phyloP scores from a whole-genome alignment of 1,284 basidiomycete species.

The Blastosporella zonata region DNA sequence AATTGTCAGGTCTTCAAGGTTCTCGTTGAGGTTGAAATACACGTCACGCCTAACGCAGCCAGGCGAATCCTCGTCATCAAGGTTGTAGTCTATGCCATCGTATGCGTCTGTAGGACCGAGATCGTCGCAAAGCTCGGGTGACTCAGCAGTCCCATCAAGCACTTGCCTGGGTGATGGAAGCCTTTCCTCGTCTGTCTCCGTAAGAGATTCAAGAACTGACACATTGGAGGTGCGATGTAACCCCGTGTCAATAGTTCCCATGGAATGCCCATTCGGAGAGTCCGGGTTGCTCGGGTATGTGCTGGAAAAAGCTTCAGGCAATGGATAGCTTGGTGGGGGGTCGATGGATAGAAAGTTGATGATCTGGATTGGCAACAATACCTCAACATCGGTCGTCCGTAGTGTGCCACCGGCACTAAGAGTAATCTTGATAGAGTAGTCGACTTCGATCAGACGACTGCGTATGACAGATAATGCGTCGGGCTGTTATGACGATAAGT shows the following conservation, averaged over 20 bases:
- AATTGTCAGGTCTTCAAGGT: constrained; percentile 25
- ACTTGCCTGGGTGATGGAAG: constrained; percentile 1
- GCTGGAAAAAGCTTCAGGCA: not conserved
- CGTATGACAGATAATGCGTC: constrained; percentile 77
- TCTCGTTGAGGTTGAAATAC: constrained; percentile 2
- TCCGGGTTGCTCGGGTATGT: not conserved
- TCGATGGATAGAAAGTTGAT: constrained; percentile 82
- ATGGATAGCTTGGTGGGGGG: constrained; percentile 51
- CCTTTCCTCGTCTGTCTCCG: constrained; percentile 11
- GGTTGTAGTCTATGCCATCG: constrained; percentile 6
- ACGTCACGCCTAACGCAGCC: constrained; percentile 14
- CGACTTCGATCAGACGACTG: constrained; percentile 76
- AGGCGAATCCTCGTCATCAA: constrained; percentile 6
- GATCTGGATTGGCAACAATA: constrained; percentile 70
- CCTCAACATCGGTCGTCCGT: constrained; percentile 62
- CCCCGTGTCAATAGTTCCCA: not conserved
- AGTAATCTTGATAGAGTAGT: constrained; percentile 73
- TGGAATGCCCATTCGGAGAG: not conserved
- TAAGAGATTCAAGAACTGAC: constrained; percentile 7
- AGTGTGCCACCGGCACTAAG: constrained; percentile 60
- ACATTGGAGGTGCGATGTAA: no score
- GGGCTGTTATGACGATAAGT: constrained; percentile 38
- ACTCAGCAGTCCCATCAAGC: not conserved
- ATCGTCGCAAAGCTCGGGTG: not conserved
- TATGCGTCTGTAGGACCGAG: constrained; percentile 5